Evolutionary conservation across 192 early-diverging fungal genomes (phyloP), one percentile per base, ranked within the genome.

Genomic region (Thoreauomyces humboldtii): DNA sequence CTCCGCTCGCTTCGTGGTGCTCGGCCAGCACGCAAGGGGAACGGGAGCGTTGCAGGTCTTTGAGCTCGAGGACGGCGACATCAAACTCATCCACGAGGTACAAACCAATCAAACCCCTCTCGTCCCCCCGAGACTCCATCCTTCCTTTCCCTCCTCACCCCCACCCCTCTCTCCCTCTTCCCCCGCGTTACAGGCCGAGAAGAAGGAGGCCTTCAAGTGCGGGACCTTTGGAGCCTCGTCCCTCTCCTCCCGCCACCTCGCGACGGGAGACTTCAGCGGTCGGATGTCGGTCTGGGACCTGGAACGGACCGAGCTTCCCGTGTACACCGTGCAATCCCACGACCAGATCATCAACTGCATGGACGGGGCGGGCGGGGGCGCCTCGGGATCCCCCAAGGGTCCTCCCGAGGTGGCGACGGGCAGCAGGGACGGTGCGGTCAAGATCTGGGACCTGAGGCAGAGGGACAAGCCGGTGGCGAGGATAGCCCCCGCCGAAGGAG

Each of bases 381-480:
- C n/a, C n/a, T n/a, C n/a, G n/a, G 73, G 72, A 7, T 43, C 63
- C 7, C 64, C 63, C 0, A 67, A 60, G 28, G 77, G 77, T 4
- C 73, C 88, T 4, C 81, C 84, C 0, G 89, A 90, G 67, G 62
- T 90, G 36, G 86, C 79, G 1, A 90, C 89, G 2, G 89, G 85
- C 1, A 77, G 82, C 54, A 65, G 87, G 32, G 88, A 90, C 77
- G 86, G 87, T 4, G 50, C 61, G 3, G 86, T 90, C 32, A 90
- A 90, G 66, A 75, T 90, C 43, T 90, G 89, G 89, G 89, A 90
- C 62, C 66, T 74, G 15, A 46, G 89, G 61, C 84, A 89, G 64
- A 70, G 72, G 21, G 81, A 87, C 27, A 78, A 77, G 37, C 78
- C 81, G 12, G 86, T 89, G 0, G 83, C 85, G 1, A 76, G 64